Evolutionary conservation across 2,329 filamentous ascomycete species (phyloP).

Genomic region (Arthrobotrys conoides): DNA sequence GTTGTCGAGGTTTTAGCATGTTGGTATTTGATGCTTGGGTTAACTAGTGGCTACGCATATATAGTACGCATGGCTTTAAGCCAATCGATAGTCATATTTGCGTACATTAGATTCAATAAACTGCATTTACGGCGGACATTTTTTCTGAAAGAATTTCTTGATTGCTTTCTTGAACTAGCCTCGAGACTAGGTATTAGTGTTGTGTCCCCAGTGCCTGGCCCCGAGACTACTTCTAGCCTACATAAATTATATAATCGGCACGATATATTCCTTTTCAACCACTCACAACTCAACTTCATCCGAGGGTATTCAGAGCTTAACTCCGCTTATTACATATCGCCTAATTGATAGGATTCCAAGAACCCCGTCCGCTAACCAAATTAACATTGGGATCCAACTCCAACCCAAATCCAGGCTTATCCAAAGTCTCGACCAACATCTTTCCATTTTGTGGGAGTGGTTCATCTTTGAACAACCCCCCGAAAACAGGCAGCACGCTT

Average conservation of each 20-base stretch:
- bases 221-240: background rate
- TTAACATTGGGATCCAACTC: slow-evolving; percentile 86
- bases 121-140: no score
- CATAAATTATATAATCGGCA: background rate
- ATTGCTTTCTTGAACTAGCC: no score
- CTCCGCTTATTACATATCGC: background rate
- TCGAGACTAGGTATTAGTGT: no score
- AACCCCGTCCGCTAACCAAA: slow-evolving; percentile 80
- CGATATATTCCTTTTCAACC: background rate
- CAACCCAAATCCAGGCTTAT: slow-evolving; percentile 91
- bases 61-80: no score
- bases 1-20: no score
- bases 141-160: no score
- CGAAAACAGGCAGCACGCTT: slow-evolving; percentile 91
- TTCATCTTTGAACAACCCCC: slow-evolving; percentile 90
- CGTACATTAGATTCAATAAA: no score
- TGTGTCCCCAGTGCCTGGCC: no score
- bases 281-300: background rate
- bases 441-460: slow-evolving; percentile 88
- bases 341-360: slow-evolving; percentile 75
- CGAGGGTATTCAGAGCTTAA: background rate
- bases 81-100: no score
- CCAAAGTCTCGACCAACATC: slow-evolving; percentile 82
- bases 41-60: no score
- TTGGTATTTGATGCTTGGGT: no score